These are phyloP conservation scores for Penicillium egyptiacum DNA, from an alignment of 495 filamentous ascomycete genomes.

Conservation along the genomic window DNA sequence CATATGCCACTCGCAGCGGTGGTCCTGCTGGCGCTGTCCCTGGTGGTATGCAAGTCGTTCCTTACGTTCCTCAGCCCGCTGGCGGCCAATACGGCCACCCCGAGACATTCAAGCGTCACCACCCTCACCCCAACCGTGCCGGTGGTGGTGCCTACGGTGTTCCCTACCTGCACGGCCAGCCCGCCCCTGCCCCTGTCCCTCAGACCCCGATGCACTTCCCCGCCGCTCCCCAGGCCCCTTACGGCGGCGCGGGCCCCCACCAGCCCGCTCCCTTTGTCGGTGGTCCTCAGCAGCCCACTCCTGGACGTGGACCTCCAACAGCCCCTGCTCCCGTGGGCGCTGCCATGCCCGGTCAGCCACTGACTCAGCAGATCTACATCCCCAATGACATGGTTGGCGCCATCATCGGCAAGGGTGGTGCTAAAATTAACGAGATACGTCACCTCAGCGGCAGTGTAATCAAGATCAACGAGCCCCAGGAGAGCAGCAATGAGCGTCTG, in stretches of 20 bases:
- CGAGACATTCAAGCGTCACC: constrained; percentile 76
- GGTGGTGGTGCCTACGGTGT: constrained; percentile 65
- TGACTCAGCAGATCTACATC: constrained; percentile 98
- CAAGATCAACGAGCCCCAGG: constrained; percentile 99
- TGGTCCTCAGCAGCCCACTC: constrained; percentile 61
- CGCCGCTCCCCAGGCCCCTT: constrained; percentile 63
- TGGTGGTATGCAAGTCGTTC: constrained; percentile 96
- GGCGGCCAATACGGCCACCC: constrained; percentile 89
- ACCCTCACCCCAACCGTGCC: constrained; percentile 64
- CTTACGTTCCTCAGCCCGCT: constrained; percentile 89
- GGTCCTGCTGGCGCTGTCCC: constrained; percentile 89
- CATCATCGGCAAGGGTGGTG: constrained; percentile 97
- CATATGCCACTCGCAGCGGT: constrained; percentile 93
- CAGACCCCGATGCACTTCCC: constrained; percentile 72
- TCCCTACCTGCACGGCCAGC: constrained; percentile 67
- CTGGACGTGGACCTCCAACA: constrained; percentile 45
- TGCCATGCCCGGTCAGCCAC: constrained; percentile 76
- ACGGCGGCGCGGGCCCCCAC: constrained; percentile 74
- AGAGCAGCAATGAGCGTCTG: constrained; percentile 96
- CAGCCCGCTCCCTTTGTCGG: constrained; percentile 62
- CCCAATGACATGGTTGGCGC: constrained; percentile 99
- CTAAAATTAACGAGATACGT: constrained; percentile 99
- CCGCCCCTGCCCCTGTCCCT: constrained; percentile 59
- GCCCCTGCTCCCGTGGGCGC: constrained; percentile 68
- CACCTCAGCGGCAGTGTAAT: constrained; percentile 97